phyloP scores from a whole-genome alignment of 805 yeast species.

The Tetrapisispora iriomotensis region DNA sequence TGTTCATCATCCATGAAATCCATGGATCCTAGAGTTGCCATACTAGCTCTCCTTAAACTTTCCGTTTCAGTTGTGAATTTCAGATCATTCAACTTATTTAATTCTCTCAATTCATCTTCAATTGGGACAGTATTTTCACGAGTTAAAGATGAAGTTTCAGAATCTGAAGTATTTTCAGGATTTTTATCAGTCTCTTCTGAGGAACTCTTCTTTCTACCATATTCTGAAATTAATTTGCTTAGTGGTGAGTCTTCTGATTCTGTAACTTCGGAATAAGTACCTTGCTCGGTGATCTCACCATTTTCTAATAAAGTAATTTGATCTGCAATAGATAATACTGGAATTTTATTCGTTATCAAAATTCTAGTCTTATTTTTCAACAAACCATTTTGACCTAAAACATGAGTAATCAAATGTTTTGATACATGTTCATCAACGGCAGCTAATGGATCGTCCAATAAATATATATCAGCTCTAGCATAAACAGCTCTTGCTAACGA shows the following conservation, averaged over 20 bases:
- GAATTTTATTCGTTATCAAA: conserved; percentile 78
- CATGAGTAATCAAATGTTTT: conserved; percentile 70
- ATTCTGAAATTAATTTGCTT: conserved; percentile 48
- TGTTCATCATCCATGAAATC: conserved; percentile 31
- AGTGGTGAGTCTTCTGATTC: conserved; percentile 38
- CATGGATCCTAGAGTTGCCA: conserved; percentile 29
- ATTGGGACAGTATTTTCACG: conserved; percentile 21
- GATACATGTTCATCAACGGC: conserved; percentile 99
- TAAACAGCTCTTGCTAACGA: conserved; percentile 94
- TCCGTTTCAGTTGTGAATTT: conserved; percentile 26
- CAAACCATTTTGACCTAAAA: conserved; percentile 72
- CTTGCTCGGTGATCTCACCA: conserved; percentile 61
- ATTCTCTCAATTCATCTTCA: conserved; percentile 25
- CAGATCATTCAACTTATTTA: conserved; percentile 20
- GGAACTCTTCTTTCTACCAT: conserved; percentile 40
- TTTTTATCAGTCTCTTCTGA: conserved; percentile 5
- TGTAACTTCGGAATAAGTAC: conserved; percentile 44
- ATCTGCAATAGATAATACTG: conserved; percentile 69
- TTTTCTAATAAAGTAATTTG: conserved; percentile 57
- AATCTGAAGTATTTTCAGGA: conserved; percentile 3
- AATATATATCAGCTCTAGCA: conserved; percentile 82
- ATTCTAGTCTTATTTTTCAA: conserved; percentile 64
- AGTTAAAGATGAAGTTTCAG: conserved; percentile 10
- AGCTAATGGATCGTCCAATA: conserved; percentile 85
- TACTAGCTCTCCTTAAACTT: conserved; percentile 55